Evolutionary conservation across 352 stramenopile species (phyloP).

Genomic region (Globisporangium paroecandrum): DNA sequence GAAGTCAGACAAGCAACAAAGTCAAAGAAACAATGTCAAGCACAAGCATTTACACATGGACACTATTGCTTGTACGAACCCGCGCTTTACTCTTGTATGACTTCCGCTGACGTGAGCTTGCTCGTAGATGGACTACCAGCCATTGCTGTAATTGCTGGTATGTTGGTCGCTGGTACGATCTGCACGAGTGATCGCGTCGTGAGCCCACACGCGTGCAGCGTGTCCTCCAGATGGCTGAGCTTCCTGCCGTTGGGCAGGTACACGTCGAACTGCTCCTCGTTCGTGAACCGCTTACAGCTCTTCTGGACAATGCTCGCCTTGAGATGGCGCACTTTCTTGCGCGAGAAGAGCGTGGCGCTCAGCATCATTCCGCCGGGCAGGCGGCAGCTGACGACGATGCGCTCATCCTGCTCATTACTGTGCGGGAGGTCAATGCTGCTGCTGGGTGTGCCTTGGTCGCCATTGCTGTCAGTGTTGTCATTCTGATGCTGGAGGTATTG

Average conservation of each 20-base stretch:
- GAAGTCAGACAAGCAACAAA: not conserved
- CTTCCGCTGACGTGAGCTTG: not conserved
- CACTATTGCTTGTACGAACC: not conserved
- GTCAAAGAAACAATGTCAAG: not conserved
- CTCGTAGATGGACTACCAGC: not conserved
- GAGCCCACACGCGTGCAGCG: slow-evolving; percentile 32
- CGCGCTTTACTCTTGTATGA: not conserved
- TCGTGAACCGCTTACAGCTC: slow-evolving; percentile 42
- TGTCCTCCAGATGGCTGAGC: slow-evolving; percentile 33
- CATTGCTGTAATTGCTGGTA: not conserved
- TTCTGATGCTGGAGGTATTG: slow-evolving; percentile 1
- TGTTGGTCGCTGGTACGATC: slow-evolving; percentile 28
- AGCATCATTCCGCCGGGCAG: slow-evolving; percentile 55
- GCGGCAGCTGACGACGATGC: slow-evolving; percentile 48
- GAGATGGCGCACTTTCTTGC: slow-evolving; percentile 48
- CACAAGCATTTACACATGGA: not conserved
- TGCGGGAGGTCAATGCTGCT: not conserved
- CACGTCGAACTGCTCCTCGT: slow-evolving; percentile 52
- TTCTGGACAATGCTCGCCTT: slow-evolving; percentile 42
- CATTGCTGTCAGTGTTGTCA: not conserved
- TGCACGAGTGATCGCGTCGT: slow-evolving; percentile 41
- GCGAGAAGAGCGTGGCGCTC: slow-evolving; percentile 33
- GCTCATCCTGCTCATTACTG: slow-evolving; percentile 9
- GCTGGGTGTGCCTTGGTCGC: not conserved
- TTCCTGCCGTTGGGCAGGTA: slow-evolving; percentile 37